Evolutionary conservation across 225 moss, liverwort and hornwort genomes (phyloP), one percentile per base, ranked within the genome.

Genomic region (Marchantia paleacea): DNA sequence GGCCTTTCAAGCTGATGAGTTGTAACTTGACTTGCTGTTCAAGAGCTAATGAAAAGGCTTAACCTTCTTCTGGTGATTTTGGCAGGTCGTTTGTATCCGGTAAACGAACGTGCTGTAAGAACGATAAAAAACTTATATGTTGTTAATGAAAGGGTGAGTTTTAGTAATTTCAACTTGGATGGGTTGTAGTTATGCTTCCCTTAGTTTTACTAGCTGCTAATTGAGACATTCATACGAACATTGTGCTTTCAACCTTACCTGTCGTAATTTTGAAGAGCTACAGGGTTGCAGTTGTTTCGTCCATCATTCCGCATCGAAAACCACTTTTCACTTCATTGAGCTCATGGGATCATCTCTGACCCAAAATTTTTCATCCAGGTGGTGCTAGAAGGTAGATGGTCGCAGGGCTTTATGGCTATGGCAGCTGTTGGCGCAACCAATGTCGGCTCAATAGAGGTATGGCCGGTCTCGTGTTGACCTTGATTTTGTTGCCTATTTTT

Each of bases 361-460:
- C 53, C 55, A n/a, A 9, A 1, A 8, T 61, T 29, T 7, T 76
- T 58, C 12, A 2, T 30, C 24, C 86, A 89, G 89, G 89, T 96
- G 55, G 91, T 94, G 72, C 75, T 96, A 69, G 96, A 96, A 89
- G 96, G 96, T 76, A 87, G 88, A 80, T 96, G 94, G 94, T 92
- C 96, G 57, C 94, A 96, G 79, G 96, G 96, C 19, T 86, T 94
- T n/a, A 93, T 96, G 94, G 93, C 93, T 54, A 89, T 96, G 90
- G 96, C 94, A 54, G 96, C 96, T 55, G 94, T 96, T 7, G 96
- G 96, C 68, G 96, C 96, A 47, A 96, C 96, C 7, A 96, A 94
- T 81, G 96, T 96, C 47, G 96, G 96, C 52, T 96, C 96, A 22
- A 96, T 96, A 80, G 96, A 94, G 86, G 83, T 96, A 84, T 22